These are phyloP conservation scores for Themeda triandra DNA, from an alignment of 176 grass and related monocot genomes.

Conservation along the genomic window DNA sequence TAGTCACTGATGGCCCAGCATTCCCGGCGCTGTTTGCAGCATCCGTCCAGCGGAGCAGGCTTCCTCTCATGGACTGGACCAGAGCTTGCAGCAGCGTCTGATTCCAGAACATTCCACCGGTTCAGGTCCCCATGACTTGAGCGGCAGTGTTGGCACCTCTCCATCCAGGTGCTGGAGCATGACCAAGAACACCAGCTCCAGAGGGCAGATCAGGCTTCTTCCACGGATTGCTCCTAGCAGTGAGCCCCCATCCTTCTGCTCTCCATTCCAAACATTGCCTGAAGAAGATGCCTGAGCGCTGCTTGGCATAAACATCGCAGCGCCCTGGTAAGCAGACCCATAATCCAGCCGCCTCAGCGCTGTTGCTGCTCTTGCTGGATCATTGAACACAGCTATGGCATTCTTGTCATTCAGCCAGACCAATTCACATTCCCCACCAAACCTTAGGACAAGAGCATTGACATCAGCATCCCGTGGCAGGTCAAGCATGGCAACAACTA, in stretches of 20 bases:
- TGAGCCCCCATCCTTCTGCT: conserved; percentile 33
- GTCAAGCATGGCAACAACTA: conserved; percentile 86
- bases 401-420: conserved; percentile 96
- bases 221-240: conserved; percentile 69
- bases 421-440: conserved; percentile 94
- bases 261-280: conserved; percentile 48
- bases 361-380: conserved; percentile 78
- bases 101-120: conserved; percentile 70
- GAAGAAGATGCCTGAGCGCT: conserved; percentile 11
- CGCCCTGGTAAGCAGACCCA: conserved; percentile 88
- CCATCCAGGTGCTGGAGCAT: conserved; percentile 44
- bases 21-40: not conserved
- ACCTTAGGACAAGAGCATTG: conserved; percentile 77
- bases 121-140: conserved; percentile 45
- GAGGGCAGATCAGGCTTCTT: conserved; percentile 55
- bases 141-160: not conserved
- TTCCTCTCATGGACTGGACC: conserved; percentile 2
- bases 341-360: conserved; percentile 83
- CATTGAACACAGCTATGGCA: conserved; percentile 73
- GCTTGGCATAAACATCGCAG: conserved; percentile 44
- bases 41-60: not conserved
- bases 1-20: conserved; percentile 11
- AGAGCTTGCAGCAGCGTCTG: conserved; percentile 38
- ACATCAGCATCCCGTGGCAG: conserved; percentile 93
- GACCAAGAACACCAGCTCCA: conserved; percentile 36